Percentiles rank a stretch among this genome's conserved stretches.
These are phyloP conservation scores for Agaricus sinodeliciosus DNA, from an alignment of 768 basidiomycete species.

Conservation along the genomic window DNA sequence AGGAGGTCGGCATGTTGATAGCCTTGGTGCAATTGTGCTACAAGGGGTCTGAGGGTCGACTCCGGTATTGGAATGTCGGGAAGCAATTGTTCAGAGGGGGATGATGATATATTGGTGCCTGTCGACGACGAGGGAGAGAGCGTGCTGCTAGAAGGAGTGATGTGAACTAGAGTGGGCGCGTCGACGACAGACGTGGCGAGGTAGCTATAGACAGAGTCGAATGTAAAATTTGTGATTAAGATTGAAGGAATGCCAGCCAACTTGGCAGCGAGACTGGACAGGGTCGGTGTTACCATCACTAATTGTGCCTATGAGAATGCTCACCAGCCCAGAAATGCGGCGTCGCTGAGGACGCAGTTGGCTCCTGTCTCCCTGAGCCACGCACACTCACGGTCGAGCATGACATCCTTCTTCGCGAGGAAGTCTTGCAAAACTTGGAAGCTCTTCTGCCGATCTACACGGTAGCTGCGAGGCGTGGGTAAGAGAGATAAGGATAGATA, in stretches of 20 bases:
- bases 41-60: conserved; percentile 47
- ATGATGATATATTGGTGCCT: conserved; percentile 3
- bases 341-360: conserved; percentile 66
- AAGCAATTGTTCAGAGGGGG: conserved; percentile 20
- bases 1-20: conserved; percentile 70
- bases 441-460: conserved; percentile 68
- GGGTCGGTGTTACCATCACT: not conserved
- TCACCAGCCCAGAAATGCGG: conserved; percentile 73
- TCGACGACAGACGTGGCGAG: conserved; percentile 56
- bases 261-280: conserved; percentile 58
- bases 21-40: conserved; percentile 55
- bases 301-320: conserved; percentile 14
- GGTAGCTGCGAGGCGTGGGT: conserved; percentile 38
- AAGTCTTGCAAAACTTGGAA: conserved; percentile 56
- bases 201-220: conserved; percentile 78
- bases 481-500: conserved; percentile 3
- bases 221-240: conserved; percentile 78
- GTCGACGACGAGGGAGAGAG: conserved; percentile 9
- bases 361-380: conserved; percentile 52
- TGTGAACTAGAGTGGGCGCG: conserved; percentile 16
- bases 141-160: conserved; percentile 5
- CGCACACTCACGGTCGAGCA: conserved; percentile 44
- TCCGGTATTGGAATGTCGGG: conserved; percentile 51
- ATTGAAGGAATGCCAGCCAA: conserved; percentile 58
- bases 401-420: conserved; percentile 43